These are phyloP conservation scores for Phytophthora crassamura DNA, from an alignment of 352 stramenopile species.

Conservation along the genomic window DNA sequence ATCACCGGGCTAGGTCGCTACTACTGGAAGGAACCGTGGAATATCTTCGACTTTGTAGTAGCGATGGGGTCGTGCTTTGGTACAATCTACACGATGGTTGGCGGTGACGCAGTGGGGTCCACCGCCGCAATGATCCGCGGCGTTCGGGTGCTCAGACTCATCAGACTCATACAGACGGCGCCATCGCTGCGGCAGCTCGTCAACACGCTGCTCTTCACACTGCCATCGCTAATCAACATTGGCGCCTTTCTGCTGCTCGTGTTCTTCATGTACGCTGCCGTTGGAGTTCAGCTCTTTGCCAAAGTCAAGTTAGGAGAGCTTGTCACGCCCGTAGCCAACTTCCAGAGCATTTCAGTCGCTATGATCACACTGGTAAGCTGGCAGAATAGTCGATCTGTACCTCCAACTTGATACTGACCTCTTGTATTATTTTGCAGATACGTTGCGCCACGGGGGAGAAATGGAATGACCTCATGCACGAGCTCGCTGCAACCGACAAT, in stretches of 20 bases:
- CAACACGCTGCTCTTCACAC: conserved; percentile 80
- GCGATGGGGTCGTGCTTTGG: conserved; percentile 54
- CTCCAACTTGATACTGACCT: neutral
- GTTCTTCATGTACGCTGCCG: conserved; percentile 89
- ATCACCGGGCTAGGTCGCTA: conserved; percentile 68
- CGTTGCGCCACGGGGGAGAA: conserved; percentile 88
- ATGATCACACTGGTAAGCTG: conserved; percentile 75
- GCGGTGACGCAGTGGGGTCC: conserved; percentile 35
- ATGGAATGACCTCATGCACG: conserved; percentile 90
- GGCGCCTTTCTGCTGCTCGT: conserved; percentile 80
- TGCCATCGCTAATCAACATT: conserved; percentile 85
- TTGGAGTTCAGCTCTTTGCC: conserved; percentile 88
- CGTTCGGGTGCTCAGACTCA: conserved; percentile 78
- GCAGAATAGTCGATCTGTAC: neutral
- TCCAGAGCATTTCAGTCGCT: conserved; percentile 74
- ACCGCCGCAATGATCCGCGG: conserved; percentile 76
- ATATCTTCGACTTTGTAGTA: conserved; percentile 86
- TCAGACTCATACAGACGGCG: conserved; percentile 76
- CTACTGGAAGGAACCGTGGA: conserved; percentile 87
- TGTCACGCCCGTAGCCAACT: conserved; percentile 83
- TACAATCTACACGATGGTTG: conserved; percentile 52
- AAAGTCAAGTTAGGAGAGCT: conserved; percentile 63
- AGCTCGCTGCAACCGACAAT: conserved; percentile 46
- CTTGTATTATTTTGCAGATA: conserved; percentile 44
- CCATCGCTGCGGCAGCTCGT: conserved; percentile 80